Base-by-base conservation (phyloP, 2,329 filamentous ascomycete species). In the Rhynchosporium secalis region DNA sequence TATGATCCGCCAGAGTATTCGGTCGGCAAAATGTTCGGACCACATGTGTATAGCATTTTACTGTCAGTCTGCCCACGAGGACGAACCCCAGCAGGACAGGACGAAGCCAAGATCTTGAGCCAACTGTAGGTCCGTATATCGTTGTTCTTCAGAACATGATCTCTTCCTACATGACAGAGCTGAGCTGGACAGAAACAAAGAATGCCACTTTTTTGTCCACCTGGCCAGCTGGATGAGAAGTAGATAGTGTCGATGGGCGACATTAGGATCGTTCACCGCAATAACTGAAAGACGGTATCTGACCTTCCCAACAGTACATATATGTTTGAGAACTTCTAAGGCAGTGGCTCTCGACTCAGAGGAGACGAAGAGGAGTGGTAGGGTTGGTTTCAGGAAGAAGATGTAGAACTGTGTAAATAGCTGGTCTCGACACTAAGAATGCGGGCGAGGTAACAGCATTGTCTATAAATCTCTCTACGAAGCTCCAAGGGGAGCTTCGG, bases 301-400 rank as follows among this genome's bases (percentile, higher is more conserved):
- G 15, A 3, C n/a, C 49, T 26, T 38, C n/a, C 15, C 36, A 26
- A 13, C 41, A 38, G 7, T 26, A 33, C 38, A 40, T 38, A 40
- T 33, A 10, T 31, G 49, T 28, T 52, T 52, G 49, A 52, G 49
- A n/a, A 28, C 49, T 10, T 40, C 49, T n/a, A 38, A 40, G 38
- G 33, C 3, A 3, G 33, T 52, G 2, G 49, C 33, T 52, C 49
- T 52, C 9, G n/a, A 38, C 31, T 52, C 49, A 12, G 49, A 52
- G 15, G 49, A 52, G 3, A n/a, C 49, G 26, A 26, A 52, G 33
- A 52, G 49, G 8, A 52, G 10, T 40, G 49, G 15, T 3, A 40
- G 31, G 20, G 26, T 52, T 52, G 15, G 28, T 33, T n/a, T 26
- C n/a, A 40, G 9, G 49, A 38, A 20, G 33, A n/a, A 3, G 38